Conservation (phyloP, 176 grass and related monocot genomes). For the Ananas comosus region DNA sequence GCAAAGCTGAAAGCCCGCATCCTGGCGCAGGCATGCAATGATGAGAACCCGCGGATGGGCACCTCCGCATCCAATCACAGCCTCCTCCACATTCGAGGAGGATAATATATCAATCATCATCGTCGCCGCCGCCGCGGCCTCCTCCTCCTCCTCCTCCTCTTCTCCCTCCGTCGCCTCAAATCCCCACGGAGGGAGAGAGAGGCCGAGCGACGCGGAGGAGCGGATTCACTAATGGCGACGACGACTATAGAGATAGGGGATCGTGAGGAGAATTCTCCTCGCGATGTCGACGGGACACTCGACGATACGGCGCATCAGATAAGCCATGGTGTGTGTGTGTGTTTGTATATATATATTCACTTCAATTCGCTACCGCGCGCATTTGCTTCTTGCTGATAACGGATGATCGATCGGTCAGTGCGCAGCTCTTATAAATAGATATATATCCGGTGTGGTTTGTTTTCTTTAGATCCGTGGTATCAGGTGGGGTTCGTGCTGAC, state of each 20-base stretch:
- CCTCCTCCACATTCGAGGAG: neutral
- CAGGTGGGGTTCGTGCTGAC: constrained; percentile 85
- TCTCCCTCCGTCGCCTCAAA: neutral
- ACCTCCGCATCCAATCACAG: neutral
- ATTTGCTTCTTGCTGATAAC: constrained; percentile 7
- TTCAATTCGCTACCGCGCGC: neutral
- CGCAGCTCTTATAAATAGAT: no score
- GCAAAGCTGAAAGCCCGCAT: no score
- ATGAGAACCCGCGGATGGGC: no score
- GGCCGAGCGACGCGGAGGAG: neutral
- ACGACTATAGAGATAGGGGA: neutral
- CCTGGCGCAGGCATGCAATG: no score
- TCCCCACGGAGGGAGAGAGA: neutral
- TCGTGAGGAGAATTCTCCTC: neutral
- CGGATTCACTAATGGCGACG: neutral
- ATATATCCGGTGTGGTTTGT: no score
- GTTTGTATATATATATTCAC: neutral
- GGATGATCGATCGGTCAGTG: no score
- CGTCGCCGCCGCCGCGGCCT: no score
- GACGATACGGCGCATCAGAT: neutral
- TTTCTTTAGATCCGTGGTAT: constrained; percentile 85
- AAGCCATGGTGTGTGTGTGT: neutral
- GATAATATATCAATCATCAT: neutral
- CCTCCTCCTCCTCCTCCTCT: neutral
- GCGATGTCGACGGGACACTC: neutral